Evolutionary conservation across 495 filamentous ascomycete species (phyloP), one percentile per base, ranked within the genome.

Genomic region (Apiosordaria backusii): DNA sequence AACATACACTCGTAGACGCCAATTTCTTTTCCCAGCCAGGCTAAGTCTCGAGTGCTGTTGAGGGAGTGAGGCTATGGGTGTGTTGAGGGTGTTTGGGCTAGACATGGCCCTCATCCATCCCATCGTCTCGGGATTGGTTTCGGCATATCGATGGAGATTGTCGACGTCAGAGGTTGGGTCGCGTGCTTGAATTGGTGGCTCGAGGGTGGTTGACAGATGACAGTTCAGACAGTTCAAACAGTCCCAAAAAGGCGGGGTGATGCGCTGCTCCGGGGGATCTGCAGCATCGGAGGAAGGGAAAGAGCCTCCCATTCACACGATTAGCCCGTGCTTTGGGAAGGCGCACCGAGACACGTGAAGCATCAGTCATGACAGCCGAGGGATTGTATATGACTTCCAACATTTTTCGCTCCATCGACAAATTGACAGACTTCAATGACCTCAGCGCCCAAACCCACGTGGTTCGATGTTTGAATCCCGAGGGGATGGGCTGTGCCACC

Each of bases 111-210:
- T 29, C 27, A 29, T 7, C 10, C 9, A 7, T 13, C n/a, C 4
- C 3, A 13, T 45, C 35, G 16, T 13, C 35, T 45, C 16, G 35
- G 35, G 35, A 45, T 15, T 13, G 16, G 9, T 9, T 13, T 45
- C 9, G 35, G 5, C 35, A 45, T 45, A 45, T 19, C 29, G 24
- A 55, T 16, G 27, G 23, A 24, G 7, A 24, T 18, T 22, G 35
- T 27, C 63, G 55, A 65, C 64, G 64, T 65, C 57, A 65, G 57
- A 65, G 64, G 57, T 21, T 25, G 57, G 64, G 57, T 65, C 64
- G 61, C 53, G 64, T 65, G 64, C 40, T 29, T 65, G 57, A 45
- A 45, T 7, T 18, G 55, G 53, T 13, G 52, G 26, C 9, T 15
- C 25, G n/a, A 27, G 24, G 58, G 19, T 29, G 60, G 50, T 21